A percentile compares a stretch with the other conserved stretches of the same genome.
These are phyloP conservation scores for Rhododendron mucronatum DNA, from an alignment of 148 eudicot genomes.

Conservation along the genomic window DNA sequence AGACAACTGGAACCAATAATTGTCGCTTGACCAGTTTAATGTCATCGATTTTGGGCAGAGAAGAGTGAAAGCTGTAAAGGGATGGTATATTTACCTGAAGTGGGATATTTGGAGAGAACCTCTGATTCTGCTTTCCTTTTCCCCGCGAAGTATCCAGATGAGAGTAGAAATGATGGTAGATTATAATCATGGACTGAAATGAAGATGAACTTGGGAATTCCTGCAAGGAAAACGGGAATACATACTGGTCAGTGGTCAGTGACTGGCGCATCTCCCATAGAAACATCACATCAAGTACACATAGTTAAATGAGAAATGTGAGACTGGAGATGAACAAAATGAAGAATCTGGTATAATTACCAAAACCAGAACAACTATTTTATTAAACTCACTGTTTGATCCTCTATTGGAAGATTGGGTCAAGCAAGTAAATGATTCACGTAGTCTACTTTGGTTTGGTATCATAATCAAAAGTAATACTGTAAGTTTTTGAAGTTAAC, in stretches of 20 bases:
- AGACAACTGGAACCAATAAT: not conserved
- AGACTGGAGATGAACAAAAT: not conserved
- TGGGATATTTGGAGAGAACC: conserved; percentile 84
- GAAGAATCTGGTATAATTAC: not conserved
- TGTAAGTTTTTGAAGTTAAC: too few relatives aligned
- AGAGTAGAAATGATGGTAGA: conserved; percentile 78
- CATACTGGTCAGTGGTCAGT: not conserved
- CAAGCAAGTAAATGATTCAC: not conserved
- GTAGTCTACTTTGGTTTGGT: not conserved
- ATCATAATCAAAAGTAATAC: too few relatives aligned
- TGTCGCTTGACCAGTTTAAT: not conserved
- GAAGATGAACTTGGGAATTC: conserved; percentile 86
- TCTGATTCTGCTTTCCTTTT: conserved; percentile 97
- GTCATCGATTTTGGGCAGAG: not conserved
- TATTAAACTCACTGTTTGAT: not conserved
- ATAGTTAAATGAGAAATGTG: not conserved
- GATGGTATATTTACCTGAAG: conserved; percentile 46
- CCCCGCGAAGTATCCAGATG: conserved; percentile 79
- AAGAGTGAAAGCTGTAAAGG: not conserved
- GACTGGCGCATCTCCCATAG: not conserved
- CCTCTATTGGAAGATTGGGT: not conserved
- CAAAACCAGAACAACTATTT: not conserved
- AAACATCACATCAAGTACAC: not conserved
- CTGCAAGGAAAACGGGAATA: conserved; percentile 34
- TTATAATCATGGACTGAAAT: conserved; percentile 97